Evolutionary conservation across 1,284 basidiomycete genomes (phyloP), one percentile per base, ranked within the genome.

Genomic region (Pascua guehoae): DNA sequence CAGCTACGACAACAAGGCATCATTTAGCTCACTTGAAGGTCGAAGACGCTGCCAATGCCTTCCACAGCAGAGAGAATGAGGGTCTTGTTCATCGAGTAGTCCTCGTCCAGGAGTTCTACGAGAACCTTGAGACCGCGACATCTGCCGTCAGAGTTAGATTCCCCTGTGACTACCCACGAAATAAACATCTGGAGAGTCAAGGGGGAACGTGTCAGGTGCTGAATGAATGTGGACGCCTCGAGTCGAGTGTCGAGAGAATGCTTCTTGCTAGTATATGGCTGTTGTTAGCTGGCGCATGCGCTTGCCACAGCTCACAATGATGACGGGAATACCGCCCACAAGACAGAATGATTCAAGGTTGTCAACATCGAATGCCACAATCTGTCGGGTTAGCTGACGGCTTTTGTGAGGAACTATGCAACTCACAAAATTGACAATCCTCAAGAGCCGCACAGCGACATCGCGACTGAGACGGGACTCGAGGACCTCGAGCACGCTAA

Each of bases 181-280:
- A 97, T 95, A 78, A 97, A 96, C 93, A 96, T 97, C 73, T 97
- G 93, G 46, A 97, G 78, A 12, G 95, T 98, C 60, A 97, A 78
- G 5, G 92, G 87, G 7, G 92, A 96, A 0, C 91, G 89, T 61
- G 94, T 91, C 47, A 98, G 84, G 36, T 95, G 80, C 47, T 89
- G 88, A 56, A 98, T 89, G 75, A 98, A 97, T 66, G 91, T 87
- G 1, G 95, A 96, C 0, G 94, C 94, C 73, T 98, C 90, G n/a
- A 91, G 78, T 45, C 95, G 86, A 65, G 92, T 95, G 69, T 97
- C 93, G 15, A 90, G 86, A 1, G 92, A 87, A 72, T 91, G 92
- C 69, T 89, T 91, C 80, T 96, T 97, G 10, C 91, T 92, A 0
- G 94, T 95, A 71, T 95, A 97, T 42, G 86, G 73, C 74, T 77